Base-by-base conservation (phyloP, 2,329 filamentous ascomycete genomes). In the Colletotrichum shisoi region DNA sequence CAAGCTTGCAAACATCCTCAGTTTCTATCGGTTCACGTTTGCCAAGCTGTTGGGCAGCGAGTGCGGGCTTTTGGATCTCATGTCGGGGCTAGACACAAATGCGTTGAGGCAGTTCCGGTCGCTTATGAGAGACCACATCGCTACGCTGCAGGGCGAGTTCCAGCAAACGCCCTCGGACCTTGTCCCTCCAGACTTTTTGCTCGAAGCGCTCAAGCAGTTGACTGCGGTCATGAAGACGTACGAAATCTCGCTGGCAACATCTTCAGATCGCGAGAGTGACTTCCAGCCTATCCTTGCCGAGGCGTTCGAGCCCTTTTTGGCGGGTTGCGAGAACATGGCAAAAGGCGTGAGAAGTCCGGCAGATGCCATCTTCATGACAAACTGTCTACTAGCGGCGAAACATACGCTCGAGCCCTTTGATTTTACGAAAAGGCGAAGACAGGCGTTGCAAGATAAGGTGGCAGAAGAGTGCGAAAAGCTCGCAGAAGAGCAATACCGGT, bases 21-120 rank as follows among this genome's bases (percentile, higher is more conserved):
- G 87, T 46, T 99, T 99, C 79, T 99, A 99, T 79, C 89, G 87
- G 37, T 84, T 87, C 69, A 97, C 94, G 1, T 97, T 98, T 75
- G 81, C 87, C 17, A 94, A 91, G 72, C 83, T 98, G 0, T 82
- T 98, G 0, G 90, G 91, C 2, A 72, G 83, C 2, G 83, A 89
- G 12, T 92, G 92, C 0, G 82, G 85, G 9, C 82, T 97, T 0
- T 82, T 94, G 0, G 88, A 91, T 3, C 84, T 89, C 2, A 86
- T 97, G 58, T 79, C 81, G 4, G 85, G 82, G 3, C 81, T 97
- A 0, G 90, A 95, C 75, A 85, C 87, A 19, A 92, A 92, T 68
- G 92, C 94, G 0, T 82, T 96, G 66, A 85, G 89, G 9, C 92
- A 96, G 74, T 97, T 98, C 81, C 87, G 91, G 59, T 86, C 88